phyloP scores from a whole-genome alignment of 371 early-diverging fungal species.

The Saksenaea vasiformis region DNA sequence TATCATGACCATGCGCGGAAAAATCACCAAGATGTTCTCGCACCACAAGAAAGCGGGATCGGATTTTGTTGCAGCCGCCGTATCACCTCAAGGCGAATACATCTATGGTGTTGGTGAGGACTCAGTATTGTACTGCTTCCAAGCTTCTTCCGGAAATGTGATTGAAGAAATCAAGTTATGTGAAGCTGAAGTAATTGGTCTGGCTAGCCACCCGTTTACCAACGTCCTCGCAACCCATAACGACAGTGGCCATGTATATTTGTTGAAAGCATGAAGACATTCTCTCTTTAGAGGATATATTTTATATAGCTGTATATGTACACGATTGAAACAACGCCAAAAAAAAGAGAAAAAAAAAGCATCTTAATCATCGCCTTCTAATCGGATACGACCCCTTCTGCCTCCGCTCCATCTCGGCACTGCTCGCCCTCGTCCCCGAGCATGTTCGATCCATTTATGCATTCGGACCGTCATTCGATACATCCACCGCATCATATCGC shows the following conservation, averaged over 20 bases:
- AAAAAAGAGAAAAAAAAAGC: background rate
- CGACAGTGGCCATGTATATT: constrained; percentile 65
- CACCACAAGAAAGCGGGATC: constrained; percentile 40
- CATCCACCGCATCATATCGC: constrained; percentile 32
- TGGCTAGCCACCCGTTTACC: constrained; percentile 74
- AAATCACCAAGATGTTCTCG: constrained; percentile 45
- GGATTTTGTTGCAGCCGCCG: constrained; percentile 64
- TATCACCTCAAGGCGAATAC: constrained; percentile 77
- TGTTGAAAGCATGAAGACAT: constrained; percentile 44
- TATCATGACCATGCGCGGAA: constrained; percentile 63
- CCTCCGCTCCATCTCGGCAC: constrained; percentile 55
- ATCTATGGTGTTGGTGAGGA: constrained; percentile 74
- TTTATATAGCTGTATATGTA: background rate
- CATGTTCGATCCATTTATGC: constrained; percentile 38
- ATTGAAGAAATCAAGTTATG: constrained; percentile 34
- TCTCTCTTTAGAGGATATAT: no score
- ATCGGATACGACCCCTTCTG: constrained; percentile 32
- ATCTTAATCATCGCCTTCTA: constrained; percentile 29
- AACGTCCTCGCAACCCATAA: constrained; percentile 73
- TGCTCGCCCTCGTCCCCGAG: constrained; percentile 41
- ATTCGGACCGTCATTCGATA: constrained; percentile 23
- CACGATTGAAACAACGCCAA: background rate
- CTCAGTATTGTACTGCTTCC: constrained; percentile 61
- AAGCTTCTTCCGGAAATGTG: constrained; percentile 50
- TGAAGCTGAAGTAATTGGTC: constrained; percentile 72